Percentiles rank a stretch among this genome's conserved stretches.
Conservation (phyloP, 495 filamentous ascomycete genomes). For the Astrothelium subdiscretum region DNA sequence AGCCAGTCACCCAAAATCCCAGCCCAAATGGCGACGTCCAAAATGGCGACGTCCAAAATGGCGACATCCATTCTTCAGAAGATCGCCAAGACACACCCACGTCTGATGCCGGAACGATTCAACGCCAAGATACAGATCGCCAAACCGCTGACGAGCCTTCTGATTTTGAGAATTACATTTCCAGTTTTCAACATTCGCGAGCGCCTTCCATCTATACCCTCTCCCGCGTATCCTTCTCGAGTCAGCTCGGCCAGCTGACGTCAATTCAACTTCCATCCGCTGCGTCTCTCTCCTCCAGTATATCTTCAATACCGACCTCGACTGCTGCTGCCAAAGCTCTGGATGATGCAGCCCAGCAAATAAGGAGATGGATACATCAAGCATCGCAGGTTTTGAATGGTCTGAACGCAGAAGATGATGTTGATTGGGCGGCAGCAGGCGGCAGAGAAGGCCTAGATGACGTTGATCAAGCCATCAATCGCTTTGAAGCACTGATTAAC, state of each 20-base stretch:
- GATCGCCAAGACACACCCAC: slow-evolving; percentile 20
- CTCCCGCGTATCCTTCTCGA: slow-evolving; percentile 77
- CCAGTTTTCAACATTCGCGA: slow-evolving; percentile 36
- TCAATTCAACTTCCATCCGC: slow-evolving; percentile 76
- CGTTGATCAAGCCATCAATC: slow-evolving; percentile 72
- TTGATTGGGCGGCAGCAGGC: slow-evolving; percentile 92
- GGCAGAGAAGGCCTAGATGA: slow-evolving; percentile 81
- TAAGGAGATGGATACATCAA: slow-evolving; percentile 82
- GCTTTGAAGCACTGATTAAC: slow-evolving; percentile 76
- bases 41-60: too few species aligned
- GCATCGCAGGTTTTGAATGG: slow-evolving; percentile 75
- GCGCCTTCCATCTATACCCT: slow-evolving; percentile 78
- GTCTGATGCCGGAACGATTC: slow-evolving; percentile 18
- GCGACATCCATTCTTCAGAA: slow-evolving; percentile 11
- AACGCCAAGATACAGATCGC: slow-evolving; percentile 19
- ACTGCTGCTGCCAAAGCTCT: slow-evolving; percentile 66
- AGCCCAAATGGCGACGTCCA: slow-evolving; percentile 28
- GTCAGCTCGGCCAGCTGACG: slow-evolving; percentile 78
- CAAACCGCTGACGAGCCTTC: slow-evolving; percentile 17
- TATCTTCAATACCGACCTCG: slow-evolving; percentile 71
- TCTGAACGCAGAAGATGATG: slow-evolving; percentile 86
- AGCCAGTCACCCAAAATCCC: slow-evolving; percentile 2
- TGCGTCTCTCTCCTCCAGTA: slow-evolving; percentile 63
- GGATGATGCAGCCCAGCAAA: slow-evolving; percentile 74
- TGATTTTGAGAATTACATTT: slow-evolving; percentile 42